Base-by-base conservation (phyloP, 805 yeast genomes). In the Yarrowia sp. region DNA sequence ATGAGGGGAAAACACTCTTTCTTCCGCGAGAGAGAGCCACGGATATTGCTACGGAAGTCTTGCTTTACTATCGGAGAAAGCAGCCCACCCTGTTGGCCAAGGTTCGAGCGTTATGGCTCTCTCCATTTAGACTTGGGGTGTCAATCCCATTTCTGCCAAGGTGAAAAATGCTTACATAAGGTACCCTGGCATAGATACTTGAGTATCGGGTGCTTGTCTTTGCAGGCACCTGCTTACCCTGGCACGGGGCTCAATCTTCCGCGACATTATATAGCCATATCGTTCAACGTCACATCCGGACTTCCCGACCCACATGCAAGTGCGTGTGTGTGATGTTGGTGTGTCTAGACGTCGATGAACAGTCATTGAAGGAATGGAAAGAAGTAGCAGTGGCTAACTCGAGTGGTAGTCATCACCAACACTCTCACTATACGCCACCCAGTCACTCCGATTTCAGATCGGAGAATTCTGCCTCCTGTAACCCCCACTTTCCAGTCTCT, bases 271-370 rank as follows among this genome's bases (percentile, higher is more conserved):
- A 36, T 30, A 20, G 52, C 30, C 38, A 17, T 50, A 36, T 52
- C 58, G 8, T 19, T 43, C 47, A 10, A 38, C 40, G 58, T 52
- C 58, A 20, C 58, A 52, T 52, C 58, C 43, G 58, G 34, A 52
- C 43, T 52, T 52, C 19, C 58, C 58, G 58, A 19, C 58, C 43
- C 56, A 38, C 43, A 38, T 52, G 58, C 58, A 19, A 20, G 55
- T 17, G 55, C 55, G 55, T 49, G 55, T 49, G 10, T 52, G 56
- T 17, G 43, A 52, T 52, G 58, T 52, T 52, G 58, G 43, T 3
- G 34, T 24, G 30, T 24, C 30, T 5, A 24, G 30, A 24, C 30
- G 30, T 24, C 30, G 30, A 24, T 24, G 30, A 24, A 24, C 6
- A 24, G 30, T 24, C 30, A 24, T 24, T 24, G 8, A 52, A 40